phyloP scores from a whole-genome alignment of 805 yeast genomes.

The Starmerella apicola region DNA sequence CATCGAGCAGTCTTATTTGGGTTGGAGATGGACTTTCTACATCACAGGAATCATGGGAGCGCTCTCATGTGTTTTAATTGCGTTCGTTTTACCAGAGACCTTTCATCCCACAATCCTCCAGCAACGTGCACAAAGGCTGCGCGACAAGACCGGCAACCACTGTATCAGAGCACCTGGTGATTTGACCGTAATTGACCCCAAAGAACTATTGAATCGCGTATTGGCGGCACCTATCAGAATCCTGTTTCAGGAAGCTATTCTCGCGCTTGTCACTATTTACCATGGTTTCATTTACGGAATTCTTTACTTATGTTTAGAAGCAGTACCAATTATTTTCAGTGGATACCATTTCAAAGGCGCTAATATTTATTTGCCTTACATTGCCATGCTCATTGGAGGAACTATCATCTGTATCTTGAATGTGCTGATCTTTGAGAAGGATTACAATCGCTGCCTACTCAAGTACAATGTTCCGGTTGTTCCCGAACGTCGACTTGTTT shows the following conservation, averaged over 20 bases:
- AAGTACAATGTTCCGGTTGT: slow-evolving; percentile 42
- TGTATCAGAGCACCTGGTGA: slow-evolving; percentile 59
- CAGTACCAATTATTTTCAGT: slow-evolving; percentile 31
- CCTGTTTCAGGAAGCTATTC: slow-evolving; percentile 30
- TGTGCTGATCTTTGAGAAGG: slow-evolving; percentile 41
- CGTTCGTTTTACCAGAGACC: slow-evolving; percentile 49
- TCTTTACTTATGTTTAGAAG: slow-evolving; percentile 31
- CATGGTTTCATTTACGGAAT: slow-evolving; percentile 33
- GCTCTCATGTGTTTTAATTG: slow-evolving; percentile 30
- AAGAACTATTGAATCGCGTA: slow-evolving; percentile 30
- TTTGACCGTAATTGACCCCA: slow-evolving; percentile 27
- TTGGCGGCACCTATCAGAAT: slow-evolving; percentile 26
- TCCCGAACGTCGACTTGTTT: slow-evolving; percentile 70
- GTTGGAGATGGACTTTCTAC: slow-evolving; percentile 79
- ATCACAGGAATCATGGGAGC: slow-evolving; percentile 51
- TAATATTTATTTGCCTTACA: slow-evolving; percentile 66
- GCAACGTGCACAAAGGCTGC: slow-evolving; percentile 48
- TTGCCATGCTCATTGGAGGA: slow-evolving; percentile 65
- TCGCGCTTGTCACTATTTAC: slow-evolving; percentile 29
- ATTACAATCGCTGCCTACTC: slow-evolving; percentile 36
- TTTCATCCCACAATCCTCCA: slow-evolving; percentile 60
- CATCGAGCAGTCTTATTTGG: slow-evolving; percentile 45
- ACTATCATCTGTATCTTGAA: slow-evolving; percentile 42
- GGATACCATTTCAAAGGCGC: slow-evolving; percentile 53
- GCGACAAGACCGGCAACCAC: slow-evolving; percentile 68